Base-by-base conservation (phyloP, 2,329 filamentous ascomycete genomes). In the Colletotrichum higginsianum region DNA sequence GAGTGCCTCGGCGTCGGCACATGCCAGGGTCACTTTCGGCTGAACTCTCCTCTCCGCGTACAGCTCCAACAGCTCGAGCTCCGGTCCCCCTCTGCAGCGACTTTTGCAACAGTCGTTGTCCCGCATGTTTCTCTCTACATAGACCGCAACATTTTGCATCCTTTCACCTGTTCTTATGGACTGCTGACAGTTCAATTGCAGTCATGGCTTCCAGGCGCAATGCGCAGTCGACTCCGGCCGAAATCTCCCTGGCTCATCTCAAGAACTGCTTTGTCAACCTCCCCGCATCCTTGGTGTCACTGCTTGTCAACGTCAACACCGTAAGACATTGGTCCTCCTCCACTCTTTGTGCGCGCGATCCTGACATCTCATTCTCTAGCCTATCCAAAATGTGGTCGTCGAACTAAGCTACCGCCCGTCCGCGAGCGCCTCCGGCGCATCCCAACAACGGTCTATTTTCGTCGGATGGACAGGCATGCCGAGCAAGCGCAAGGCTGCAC, bases 401-500 rank as follows among this genome's bases (percentile, higher is more conserved):
- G 96, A 99, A 84, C 88, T 99, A 74, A 93, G 88, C 80, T 97
- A 93, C 83, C 90, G 91, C 18, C 44, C 64, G 80, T 86, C 50
- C 80, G 88, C 50, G 79, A 77, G 56, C 47, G 60, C 86, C 66
- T 84, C 86, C 75, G 78, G 85, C 49, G 80, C 86, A 62, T 79
- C 84, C 8, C 82, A 84, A 64, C 89, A 90, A 76, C 89, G 88
- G 78, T 97, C 94, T 58, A 87, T 97, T 77, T 99, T 93, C 80
- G 87, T 97, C 71, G 96, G 96, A 80, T 99, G 96, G 96, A 98
- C 96, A 13, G 96, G 96, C 76, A 97, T 99, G 94, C 93, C 95
- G 75, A 98, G 95, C 86, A 97, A 95, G 87, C 91, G 94, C 78
- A 93, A 91, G 80, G 85, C 93, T 75, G 90, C 91, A 15, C 89